Evolutionary conservation across 225 moss, liverwort and hornwort species (phyloP), one percentile per base, ranked within the genome.

Genomic region (Thuidium tamariscinum): DNA sequence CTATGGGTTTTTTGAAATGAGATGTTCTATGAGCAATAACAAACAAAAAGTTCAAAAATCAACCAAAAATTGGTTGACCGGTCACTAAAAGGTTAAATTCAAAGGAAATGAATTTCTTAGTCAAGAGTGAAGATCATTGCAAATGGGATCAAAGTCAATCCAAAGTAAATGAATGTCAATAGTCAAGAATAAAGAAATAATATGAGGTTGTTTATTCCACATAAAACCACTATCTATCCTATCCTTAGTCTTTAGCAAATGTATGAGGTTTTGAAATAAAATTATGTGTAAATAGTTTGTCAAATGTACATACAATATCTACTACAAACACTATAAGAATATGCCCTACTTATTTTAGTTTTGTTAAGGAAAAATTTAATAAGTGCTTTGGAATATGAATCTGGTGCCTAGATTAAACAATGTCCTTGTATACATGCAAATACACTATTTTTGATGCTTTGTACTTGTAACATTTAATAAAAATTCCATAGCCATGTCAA

Each of bases 201-300:
- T 4, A 39, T 39, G 5, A 25, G 2, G 1, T 25, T 1, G 0
- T 41, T 0, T 14, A 0, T 69, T 12, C 41, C 1, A 23, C 1
- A 68, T 3, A 0, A 0, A 23, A 41, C 13, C 3, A 39, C 23
- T 14, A 68, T 39, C 23, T 39, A 1, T 1, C 41, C 8, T 23
- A 3, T 0, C 3, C 2, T 25, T 41, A 5, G 8, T 25, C 14
- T 4, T 39, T 25, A 25, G 1, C 5, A 69, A 69, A 14, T 41
- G 8, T 37, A 69, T 5, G 2, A 3, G 5, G 2, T 69, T 69
- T 41, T 69, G 1, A 68, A 67, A 69, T 3, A 2, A 14, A 41
- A 69, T 68, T 69, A 8, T 41, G 14, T 0, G 1, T 39, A 23
- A 39, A 22, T 1, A 68, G 1, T 22, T 22, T 39, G 7, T 4